These are phyloP conservation scores for Bullera alba DNA, from an alignment of 768 basidiomycete species.

Conservation along the genomic window DNA sequence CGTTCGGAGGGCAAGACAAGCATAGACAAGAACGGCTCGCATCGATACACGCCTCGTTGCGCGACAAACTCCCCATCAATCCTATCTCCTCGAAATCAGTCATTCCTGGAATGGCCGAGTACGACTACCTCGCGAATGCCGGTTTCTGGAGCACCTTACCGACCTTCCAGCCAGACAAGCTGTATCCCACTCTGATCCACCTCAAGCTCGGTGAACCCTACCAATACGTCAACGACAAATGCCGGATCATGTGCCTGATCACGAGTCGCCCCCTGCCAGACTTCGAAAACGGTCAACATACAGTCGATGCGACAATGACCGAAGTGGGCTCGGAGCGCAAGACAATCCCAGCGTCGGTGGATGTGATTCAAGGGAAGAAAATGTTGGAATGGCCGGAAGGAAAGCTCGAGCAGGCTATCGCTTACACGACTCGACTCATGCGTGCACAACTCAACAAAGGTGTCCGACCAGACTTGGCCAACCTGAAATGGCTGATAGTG, in stretches of 20 bases:
- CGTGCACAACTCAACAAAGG: constrained; percentile 15
- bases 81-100: no score
- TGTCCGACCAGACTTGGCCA: constrained; percentile 1
- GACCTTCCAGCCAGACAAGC: constrained; percentile 2
- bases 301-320: constrained; percentile 1
- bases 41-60: no score
- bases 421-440: constrained; percentile 19
- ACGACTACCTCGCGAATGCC: constrained; percentile 1
- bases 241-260: constrained; percentile 14
- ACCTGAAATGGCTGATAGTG: constrained; percentile 18
- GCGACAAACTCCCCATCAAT: no score
- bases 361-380: constrained; percentile 6
- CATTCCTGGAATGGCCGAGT: constrained; percentile 8
- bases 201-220: constrained; percentile 2
- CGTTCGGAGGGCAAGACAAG: neutral
- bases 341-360: constrained; percentile 1
- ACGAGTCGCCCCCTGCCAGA: constrained; percentile 17
- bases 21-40: no score
- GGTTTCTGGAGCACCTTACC: constrained; percentile 17
- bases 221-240: neutral
- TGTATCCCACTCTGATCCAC: constrained; percentile 16
- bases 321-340: constrained; percentile 6
- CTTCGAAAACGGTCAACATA: neutral
- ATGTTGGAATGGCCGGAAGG: constrained; percentile 16
- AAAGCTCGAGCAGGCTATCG: constrained; percentile 6